Evolutionary conservation across 2,329 filamentous ascomycete species (phyloP).

Genomic region (Neofusicoccum sp.): DNA sequence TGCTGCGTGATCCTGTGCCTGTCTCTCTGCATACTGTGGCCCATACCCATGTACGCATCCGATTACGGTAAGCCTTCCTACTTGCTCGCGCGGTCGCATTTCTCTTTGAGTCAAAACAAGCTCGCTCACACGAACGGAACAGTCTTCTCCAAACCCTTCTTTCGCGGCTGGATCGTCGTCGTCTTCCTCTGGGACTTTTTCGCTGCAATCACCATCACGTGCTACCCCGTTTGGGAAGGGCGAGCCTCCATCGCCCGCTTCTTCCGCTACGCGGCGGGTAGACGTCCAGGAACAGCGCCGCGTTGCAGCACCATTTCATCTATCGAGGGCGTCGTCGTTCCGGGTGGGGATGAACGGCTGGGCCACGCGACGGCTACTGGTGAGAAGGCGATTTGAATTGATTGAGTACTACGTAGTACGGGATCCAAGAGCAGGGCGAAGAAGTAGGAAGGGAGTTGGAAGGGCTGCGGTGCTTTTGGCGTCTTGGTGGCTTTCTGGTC

Average conservation of each 20-base stretch:
- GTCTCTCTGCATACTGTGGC: conserved; percentile 48
- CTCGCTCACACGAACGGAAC: not conserved
- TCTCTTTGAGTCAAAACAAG: not conserved
- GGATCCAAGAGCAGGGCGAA: no score
- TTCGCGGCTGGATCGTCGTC: conserved; percentile 21
- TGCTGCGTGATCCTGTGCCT: conserved; percentile 17
- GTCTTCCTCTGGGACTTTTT: conserved; percentile 21
- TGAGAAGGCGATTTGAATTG: no score
- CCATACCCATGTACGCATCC: conserved; percentile 58
- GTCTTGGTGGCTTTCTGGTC: no score
- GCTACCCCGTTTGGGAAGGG: conserved; percentile 19
- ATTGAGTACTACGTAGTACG: no score
- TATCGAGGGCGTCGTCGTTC: not conserved
- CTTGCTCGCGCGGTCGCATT: not conserved
- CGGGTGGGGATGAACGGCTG: no score
- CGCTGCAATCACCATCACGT: conserved; percentile 17
- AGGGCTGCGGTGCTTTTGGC: no score
- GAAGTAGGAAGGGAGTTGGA: no score
- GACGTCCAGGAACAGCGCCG: not conserved
- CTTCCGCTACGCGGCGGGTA: conserved; percentile 7
- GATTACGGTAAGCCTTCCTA: conserved; percentile 43
- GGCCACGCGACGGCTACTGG: no score
- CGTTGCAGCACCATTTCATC: not conserved
- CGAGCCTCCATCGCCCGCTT: conserved; percentile 17
- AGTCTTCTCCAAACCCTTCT: conserved; percentile 21